A percentile compares a stretch with the other conserved stretches of the same genome.
Evolutionary conservation across 768 basidiomycete genomes (phyloP).

Genomic region (Brasilioporus rufonigricans): DNA sequence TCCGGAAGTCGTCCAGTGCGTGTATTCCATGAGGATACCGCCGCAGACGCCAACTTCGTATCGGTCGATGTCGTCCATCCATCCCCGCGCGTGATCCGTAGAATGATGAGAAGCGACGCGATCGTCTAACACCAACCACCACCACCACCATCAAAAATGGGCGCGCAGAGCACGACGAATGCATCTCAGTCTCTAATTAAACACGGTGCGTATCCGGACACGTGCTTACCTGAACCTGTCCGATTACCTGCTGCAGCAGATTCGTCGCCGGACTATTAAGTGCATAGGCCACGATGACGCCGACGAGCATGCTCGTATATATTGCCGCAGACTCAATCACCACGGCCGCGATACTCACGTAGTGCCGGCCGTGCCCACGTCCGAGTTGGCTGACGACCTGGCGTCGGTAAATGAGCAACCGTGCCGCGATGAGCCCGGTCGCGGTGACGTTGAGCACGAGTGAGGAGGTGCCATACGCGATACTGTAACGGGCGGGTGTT

Average conservation of each 20-base stretch:
- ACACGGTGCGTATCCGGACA: neutral
- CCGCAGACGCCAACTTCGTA: neutral
- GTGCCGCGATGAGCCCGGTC: too few species aligned
- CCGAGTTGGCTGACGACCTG: slow-evolving; percentile 30
- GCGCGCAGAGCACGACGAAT: too few species aligned
- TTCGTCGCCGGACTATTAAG: slow-evolving; percentile 40
- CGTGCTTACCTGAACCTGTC: slow-evolving; percentile 8
- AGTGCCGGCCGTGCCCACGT: slow-evolving; percentile 34
- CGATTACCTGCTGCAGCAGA: slow-evolving; percentile 30
- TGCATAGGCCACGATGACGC: slow-evolving; percentile 43
- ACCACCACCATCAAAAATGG: too few species aligned
- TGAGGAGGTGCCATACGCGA: neutral
- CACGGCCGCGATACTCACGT: slow-evolving; percentile 37
- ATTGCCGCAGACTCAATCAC: slow-evolving; percentile 45
- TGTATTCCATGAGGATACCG: neutral
- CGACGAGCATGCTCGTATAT: slow-evolving; percentile 39
- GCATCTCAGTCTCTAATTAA: too few species aligned
- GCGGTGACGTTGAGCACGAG: too few species aligned
- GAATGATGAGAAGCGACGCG: slow-evolving; percentile 38
- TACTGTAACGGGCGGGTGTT: too few species aligned
- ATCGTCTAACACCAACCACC: slow-evolving; percentile 30
- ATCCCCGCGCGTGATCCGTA: slow-evolving; percentile 36
- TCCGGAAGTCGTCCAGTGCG: neutral
- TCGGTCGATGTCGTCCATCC: slow-evolving; percentile 26
- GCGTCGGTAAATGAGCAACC: slow-evolving; percentile 8